These are phyloP conservation scores for Uronychia binucleata DNA, from an alignment of 73 alveolate genomes.

Conservation along the genomic window DNA sequence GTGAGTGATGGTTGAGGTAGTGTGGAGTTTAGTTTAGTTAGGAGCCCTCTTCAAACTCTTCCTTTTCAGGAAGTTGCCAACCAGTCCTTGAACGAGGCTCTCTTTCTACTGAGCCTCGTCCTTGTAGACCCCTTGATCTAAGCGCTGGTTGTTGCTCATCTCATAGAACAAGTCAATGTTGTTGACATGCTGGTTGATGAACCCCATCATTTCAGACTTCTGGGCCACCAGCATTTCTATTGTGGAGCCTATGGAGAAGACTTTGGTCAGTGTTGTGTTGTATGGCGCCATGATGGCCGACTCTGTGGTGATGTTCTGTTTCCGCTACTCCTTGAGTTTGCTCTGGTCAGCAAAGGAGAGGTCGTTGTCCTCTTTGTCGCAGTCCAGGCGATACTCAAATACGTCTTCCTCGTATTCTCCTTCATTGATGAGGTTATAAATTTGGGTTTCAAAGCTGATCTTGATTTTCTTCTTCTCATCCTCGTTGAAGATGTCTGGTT, in stretches of 20 bases:
- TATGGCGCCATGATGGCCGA: constrained; percentile 64
- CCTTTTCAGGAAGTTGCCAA: too few species aligned
- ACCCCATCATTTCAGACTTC: not conserved
- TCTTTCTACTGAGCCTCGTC: too few species aligned
- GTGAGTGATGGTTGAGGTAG: too few species aligned
- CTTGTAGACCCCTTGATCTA: not conserved
- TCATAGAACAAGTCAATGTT: not conserved
- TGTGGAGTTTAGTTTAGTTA: too few species aligned
- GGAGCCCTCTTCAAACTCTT: too few species aligned
- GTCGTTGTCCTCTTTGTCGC: not conserved
- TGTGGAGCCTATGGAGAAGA: not conserved
- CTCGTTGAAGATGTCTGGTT: not conserved
- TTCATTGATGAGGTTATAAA: not conserved
- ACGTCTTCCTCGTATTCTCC: not conserved
- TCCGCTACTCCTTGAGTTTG: not conserved
- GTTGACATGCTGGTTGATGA: not conserved
- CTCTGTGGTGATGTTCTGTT: constrained; percentile 11
- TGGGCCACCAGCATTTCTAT: not conserved
- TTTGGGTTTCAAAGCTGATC: not conserved
- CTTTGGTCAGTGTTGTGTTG: constrained; percentile 33
- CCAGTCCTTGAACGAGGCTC: too few species aligned
- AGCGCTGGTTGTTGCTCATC: not conserved
- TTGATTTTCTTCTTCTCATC: not conserved
- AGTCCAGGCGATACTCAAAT: not conserved
- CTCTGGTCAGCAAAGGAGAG: not conserved